Evolutionary conservation across 768 basidiomycete genomes (phyloP).

Genomic region (Collybia sordida): DNA sequence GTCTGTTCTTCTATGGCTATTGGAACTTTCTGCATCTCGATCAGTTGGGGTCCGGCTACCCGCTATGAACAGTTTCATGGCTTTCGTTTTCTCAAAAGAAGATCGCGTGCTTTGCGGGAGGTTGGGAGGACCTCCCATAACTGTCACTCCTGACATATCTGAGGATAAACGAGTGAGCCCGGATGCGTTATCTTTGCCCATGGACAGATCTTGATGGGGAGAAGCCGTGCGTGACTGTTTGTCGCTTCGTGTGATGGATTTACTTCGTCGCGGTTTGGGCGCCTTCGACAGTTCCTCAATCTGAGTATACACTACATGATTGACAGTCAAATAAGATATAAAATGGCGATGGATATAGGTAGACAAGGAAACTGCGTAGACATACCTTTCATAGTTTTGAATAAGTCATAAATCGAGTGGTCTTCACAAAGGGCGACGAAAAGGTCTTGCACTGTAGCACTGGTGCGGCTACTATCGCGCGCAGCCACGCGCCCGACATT

Average conservation of each 20-base stretch:
- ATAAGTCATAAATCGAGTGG: conserved; percentile 79
- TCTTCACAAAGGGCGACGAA: conserved; percentile 91
- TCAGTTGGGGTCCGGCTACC: conserved; percentile 40
- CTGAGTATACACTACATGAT: conserved; percentile 68
- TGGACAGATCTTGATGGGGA: conserved; percentile 40
- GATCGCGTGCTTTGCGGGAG: conserved; percentile 40
- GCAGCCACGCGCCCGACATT: conserved; percentile 84
- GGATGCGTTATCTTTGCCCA: conserved; percentile 30
- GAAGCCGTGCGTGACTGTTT: conserved; percentile 47
- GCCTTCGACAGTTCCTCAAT: conserved; percentile 67
- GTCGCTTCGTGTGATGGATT: conserved; percentile 63
- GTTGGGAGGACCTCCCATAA: conserved; percentile 18
- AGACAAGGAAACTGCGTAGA: conserved; percentile 11
- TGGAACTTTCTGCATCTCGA: conserved; percentile 36
- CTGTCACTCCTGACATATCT: conserved; percentile 32
- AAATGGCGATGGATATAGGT: neutral
- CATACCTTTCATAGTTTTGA: conserved; percentile 85
- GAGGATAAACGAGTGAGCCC: conserved; percentile 37
- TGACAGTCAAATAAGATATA: neutral
- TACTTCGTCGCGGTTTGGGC: conserved; percentile 61
- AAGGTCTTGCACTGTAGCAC: conserved; percentile 77
- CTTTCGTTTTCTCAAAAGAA: conserved; percentile 65
- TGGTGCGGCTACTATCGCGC: conserved; percentile 78
- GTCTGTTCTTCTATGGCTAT: conserved; percentile 54
- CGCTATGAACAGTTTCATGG: conserved; percentile 55